Evolutionary conservation across 331 rosid species (phyloP), one percentile per base, ranked within the genome.

Genomic region (Malus hybrid): DNA sequence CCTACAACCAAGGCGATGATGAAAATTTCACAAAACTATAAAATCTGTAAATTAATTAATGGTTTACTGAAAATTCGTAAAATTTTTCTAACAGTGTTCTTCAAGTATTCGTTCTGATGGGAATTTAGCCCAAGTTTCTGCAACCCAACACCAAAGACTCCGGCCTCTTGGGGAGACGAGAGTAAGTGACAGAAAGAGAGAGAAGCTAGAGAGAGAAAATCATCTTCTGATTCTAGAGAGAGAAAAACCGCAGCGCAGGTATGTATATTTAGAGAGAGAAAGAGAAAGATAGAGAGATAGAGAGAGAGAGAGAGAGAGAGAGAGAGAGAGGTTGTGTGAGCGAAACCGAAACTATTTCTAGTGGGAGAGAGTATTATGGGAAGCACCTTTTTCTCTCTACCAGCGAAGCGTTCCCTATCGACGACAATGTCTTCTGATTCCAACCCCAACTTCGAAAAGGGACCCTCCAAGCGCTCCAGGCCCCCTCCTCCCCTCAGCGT

Each of bases 391-490:
- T 80, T 79, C 65, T 77, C 88, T 83, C 89, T 84, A 61, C 90
- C 97, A 72, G 77, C 74, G 27, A 95, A 90, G 81, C 97, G 99
- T 36, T 22, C 93, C 36, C 28, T 77, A 7, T 48, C 70, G 18
- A 69, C 48, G 48, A 42, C 32, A 63, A 46, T 78, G 19, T 12
- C 79, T 19, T 75, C 85, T 86, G 60, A 71, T 33, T 62, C 79
- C 77, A 31, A 69, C 50, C 57, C 57, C 57, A 16, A 18, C 50
- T 60, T 16, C 76, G 6, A 20, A 2, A 87, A 87, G 29, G 97
- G 88, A 54, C 67, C 92, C 28, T 77, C 86, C 52, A 92, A 94
- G 80, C 96, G 97, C 70, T 79, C 88, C 56, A 89, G 86, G 83
- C 71, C 63, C 56, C 88, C 77, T 7, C 88, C 78, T 19, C 90